phyloP scores from a whole-genome alignment of 305 asterid species.

The Plantago lanceolata region DNA sequence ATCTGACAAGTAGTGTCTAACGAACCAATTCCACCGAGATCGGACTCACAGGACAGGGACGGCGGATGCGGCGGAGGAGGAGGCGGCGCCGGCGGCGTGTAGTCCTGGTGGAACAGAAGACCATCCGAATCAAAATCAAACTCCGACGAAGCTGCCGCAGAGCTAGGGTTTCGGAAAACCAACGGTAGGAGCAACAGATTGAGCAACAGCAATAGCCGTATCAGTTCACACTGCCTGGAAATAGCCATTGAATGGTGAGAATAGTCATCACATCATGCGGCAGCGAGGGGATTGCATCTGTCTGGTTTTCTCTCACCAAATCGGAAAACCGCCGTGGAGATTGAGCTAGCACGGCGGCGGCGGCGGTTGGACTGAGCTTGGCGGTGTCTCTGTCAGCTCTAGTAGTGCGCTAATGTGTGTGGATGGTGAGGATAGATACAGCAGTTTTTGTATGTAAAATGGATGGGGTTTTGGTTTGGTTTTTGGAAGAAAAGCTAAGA shows the following conservation, averaged over 20 bases:
- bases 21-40: slow-evolving; percentile 88
- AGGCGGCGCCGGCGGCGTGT: slow-evolving; percentile 98
- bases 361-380: no score
- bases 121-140: slow-evolving; percentile 48
- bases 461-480: slow-evolving; percentile 24
- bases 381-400: no score
- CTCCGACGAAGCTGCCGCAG: slow-evolving; percentile 29
- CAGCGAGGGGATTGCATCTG: slow-evolving; percentile 41
- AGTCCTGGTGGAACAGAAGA: slow-evolving; percentile 72
- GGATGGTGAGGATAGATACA: slow-evolving; percentile 14
- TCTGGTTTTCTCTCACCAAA: neutral
- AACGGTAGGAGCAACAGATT: slow-evolving; percentile 24
- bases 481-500: slow-evolving; percentile 21
- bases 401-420: no score
- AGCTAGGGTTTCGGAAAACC: slow-evolving; percentile 37
- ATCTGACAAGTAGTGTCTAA: slow-evolving; percentile 81
- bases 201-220: no score
- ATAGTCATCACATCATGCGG: slow-evolving; percentile 46
- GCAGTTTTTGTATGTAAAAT: slow-evolving; percentile 22
- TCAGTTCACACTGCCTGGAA: slow-evolving; percentile 7
- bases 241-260: slow-evolving; percentile 35
- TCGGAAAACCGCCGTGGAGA: slow-evolving; percentile 28
- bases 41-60: slow-evolving; percentile 75
- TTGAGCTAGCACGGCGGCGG: slow-evolving; percentile 3
- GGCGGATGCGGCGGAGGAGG: slow-evolving; percentile 99